These are phyloP conservation scores for Diaporthe citrichinensis DNA, from an alignment of 2,329 filamentous ascomycete species.

Conservation along the genomic window DNA sequence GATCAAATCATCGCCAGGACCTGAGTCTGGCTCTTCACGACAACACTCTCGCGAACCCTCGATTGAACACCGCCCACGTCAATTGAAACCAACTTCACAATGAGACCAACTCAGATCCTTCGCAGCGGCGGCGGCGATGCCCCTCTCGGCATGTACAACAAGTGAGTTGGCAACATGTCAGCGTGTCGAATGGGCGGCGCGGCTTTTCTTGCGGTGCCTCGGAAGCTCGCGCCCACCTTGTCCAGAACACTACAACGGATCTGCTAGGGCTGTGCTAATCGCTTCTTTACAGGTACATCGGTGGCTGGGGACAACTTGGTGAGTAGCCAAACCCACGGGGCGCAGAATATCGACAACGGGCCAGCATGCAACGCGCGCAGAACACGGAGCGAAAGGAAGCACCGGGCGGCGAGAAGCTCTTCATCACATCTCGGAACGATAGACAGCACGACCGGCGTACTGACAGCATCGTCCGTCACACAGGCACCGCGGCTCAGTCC, in stretches of 20 bases:
- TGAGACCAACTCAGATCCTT: slow-evolving; percentile 63
- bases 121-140: slow-evolving; percentile 53
- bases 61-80: slow-evolving; percentile 50
- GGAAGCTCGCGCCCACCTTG: not conserved
- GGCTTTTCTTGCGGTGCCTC: slow-evolving; percentile 17
- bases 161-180: slow-evolving; percentile 55
- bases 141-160: slow-evolving; percentile 59
- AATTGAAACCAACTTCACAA: slow-evolving; percentile 52
- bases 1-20: slow-evolving; percentile 35
- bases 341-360: not conserved
- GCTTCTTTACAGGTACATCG: slow-evolving; percentile 72
- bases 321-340: slow-evolving; percentile 58
- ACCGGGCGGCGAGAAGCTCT: not conserved
- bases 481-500: slow-evolving; percentile 54
- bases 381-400: not conserved
- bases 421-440: not conserved
- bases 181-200: slow-evolving; percentile 3
- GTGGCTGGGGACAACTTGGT: slow-evolving; percentile 83
- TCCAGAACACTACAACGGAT: not conserved
- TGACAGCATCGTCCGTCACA: slow-evolving; percentile 4
- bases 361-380: not conserved
- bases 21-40: slow-evolving; percentile 27
- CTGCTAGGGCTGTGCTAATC: slow-evolving; percentile 44
- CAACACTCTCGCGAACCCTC: slow-evolving; percentile 38
- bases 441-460: slow-evolving; percentile 54